Evolutionary conservation across 805 yeast species (phyloP).

Genomic region (Starmera dryadoides): DNA sequence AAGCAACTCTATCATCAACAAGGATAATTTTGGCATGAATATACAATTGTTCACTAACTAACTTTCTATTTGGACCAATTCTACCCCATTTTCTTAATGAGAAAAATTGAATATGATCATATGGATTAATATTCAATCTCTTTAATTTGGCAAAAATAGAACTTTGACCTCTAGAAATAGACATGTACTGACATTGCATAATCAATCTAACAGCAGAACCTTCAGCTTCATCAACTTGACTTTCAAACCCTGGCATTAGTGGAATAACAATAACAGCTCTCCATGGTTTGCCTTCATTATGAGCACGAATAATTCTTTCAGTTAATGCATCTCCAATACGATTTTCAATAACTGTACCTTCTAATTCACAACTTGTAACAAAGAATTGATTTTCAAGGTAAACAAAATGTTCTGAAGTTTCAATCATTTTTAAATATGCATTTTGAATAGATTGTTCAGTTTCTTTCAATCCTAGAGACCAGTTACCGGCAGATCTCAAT

Average conservation of each 20-base stretch:
- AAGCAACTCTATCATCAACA: slow-evolving; percentile 89
- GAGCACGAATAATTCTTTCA: slow-evolving; percentile 90
- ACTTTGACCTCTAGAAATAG: slow-evolving; percentile 83
- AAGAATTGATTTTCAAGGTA: slow-evolving; percentile 96
- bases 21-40: slow-evolving; percentile 89
- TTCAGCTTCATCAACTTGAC: slow-evolving; percentile 87
- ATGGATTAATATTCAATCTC: slow-evolving; percentile 78
- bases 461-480: slow-evolving; percentile 88
- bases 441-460: slow-evolving; percentile 87
- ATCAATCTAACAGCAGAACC: slow-evolving; percentile 94
- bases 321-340: slow-evolving; percentile 94
- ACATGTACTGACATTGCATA: slow-evolving; percentile 93
- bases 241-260: slow-evolving; percentile 94
- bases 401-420: slow-evolving; percentile 85
- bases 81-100: slow-evolving; percentile 95
- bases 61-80: slow-evolving; percentile 63
- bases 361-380: slow-evolving; percentile 80
- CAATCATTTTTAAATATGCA: slow-evolving; percentile 87
- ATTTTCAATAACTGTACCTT: slow-evolving; percentile 78
- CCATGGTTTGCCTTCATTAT: slow-evolving; percentile 72
- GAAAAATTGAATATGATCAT: slow-evolving; percentile 84
- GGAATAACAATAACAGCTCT: slow-evolving; percentile 89
- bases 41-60: slow-evolving; percentile 87
- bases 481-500: slow-evolving; percentile 79
- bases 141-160: slow-evolving; percentile 81